A percentile compares a stretch with the other conserved stretches of the same genome.
These are phyloP conservation scores for Lecanosticta acicola DNA, from an alignment of 2,329 filamentous ascomycete species.

Conservation along the genomic window DNA sequence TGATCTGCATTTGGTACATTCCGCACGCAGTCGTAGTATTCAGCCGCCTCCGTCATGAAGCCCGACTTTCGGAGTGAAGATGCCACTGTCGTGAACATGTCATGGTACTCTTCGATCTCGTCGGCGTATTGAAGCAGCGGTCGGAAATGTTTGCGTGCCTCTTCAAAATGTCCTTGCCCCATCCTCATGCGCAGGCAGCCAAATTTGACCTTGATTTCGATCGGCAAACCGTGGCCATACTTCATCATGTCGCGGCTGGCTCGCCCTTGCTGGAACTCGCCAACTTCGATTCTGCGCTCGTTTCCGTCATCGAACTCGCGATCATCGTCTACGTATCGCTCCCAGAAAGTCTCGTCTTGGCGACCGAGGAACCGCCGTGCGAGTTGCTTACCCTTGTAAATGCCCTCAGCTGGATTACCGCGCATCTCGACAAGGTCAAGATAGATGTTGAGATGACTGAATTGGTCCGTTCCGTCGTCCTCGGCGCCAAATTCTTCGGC, in stretches of 20 bases:
- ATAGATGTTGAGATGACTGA: constrained; percentile 82
- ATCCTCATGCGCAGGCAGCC: constrained; percentile 75
- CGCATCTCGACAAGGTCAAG: constrained; percentile 68
- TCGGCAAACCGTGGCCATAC: constrained; percentile 69
- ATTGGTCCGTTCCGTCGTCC: constrained; percentile 49
- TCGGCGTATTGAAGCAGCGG: constrained; percentile 62
- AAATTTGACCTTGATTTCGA: constrained; percentile 78
- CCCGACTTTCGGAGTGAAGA: constrained; percentile 51
- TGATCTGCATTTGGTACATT: constrained; percentile 14
- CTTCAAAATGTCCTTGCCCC: constrained; percentile 55
- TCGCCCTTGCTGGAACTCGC: constrained; percentile 53
- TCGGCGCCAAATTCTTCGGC: constrained; percentile 33
- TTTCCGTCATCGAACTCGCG: constrained; percentile 82
- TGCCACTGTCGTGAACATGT: constrained; percentile 70
- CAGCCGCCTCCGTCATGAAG: constrained; percentile 50
- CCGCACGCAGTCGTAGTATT: constrained; percentile 51
- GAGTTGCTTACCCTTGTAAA: constrained; percentile 64
- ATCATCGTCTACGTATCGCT: constrained; percentile 62
- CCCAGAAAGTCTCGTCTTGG: constrained; percentile 70
- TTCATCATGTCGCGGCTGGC: constrained; percentile 43
- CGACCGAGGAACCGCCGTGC: constrained; percentile 80
- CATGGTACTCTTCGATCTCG: constrained; percentile 60
- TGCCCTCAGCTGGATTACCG: constrained; percentile 58
- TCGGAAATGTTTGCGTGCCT: constrained; percentile 56
- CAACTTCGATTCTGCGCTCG: constrained; percentile 57